A percentile compares a stretch with the other conserved stretches of the same genome.
Evolutionary conservation across 2,329 filamentous ascomycete species (phyloP).

Genomic region (Fusarium virguliforme): DNA sequence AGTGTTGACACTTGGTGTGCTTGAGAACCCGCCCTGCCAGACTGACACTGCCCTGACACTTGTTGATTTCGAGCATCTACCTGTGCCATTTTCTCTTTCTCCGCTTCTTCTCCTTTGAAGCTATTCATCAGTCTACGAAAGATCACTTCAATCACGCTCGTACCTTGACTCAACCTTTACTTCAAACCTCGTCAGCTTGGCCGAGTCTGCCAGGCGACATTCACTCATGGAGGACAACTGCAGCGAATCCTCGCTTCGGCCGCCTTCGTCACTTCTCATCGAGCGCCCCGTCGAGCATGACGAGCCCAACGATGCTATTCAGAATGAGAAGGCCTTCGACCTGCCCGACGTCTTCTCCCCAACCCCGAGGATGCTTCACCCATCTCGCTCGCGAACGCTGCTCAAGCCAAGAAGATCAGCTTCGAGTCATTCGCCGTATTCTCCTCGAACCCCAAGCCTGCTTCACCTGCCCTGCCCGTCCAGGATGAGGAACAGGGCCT

Average conservation of each 20-base stretch:
- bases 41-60: not conserved
- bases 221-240: conserved; percentile 25
- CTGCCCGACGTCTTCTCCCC: not conserved
- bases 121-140: not conserved
- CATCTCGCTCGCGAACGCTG: not conserved
- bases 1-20: not conserved
- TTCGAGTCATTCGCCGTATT: too few relatives aligned
- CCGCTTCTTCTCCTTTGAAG: not conserved
- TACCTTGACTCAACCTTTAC: not conserved
- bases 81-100: not conserved
- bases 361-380: not conserved
- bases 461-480: not conserved
- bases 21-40: not conserved
- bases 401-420: not conserved
- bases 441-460: too few relatives aligned
- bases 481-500: not conserved
- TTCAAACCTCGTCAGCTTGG: conserved; percentile 1
- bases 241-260: conserved; percentile 17
- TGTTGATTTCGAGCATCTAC: not conserved
- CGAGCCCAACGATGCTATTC: not conserved
- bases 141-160: not conserved
- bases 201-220: not conserved
- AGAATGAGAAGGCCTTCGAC: not conserved
- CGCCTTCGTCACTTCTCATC: conserved; percentile 41
- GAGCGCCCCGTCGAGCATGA: conserved; percentile 18